Conservation (phyloP, 2,329 filamentous ascomycete species). For the Cylindrodendrum hubeiense region DNA sequence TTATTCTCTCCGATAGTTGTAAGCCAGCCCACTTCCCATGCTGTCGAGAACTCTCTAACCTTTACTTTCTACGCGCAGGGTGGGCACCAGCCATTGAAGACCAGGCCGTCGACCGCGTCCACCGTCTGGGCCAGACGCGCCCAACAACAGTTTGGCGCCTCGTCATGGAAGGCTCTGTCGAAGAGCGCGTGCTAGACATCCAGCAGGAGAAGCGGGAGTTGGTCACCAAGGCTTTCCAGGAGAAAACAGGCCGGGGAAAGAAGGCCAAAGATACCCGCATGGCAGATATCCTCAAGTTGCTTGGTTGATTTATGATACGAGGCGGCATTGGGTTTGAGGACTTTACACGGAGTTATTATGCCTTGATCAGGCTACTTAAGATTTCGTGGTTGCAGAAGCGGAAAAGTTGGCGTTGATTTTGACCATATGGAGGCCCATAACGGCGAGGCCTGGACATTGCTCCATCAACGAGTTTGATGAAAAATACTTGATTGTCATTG, state of each 20-base stretch:
- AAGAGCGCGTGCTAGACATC: slow-evolving; percentile 83
- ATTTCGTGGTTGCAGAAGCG: neutral
- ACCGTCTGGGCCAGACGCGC: slow-evolving; percentile 85
- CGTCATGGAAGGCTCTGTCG: slow-evolving; percentile 83
- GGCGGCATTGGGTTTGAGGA: neutral
- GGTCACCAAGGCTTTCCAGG: slow-evolving; percentile 83
- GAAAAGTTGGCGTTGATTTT: neutral
- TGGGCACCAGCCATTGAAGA: slow-evolving; percentile 95
- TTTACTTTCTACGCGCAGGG: slow-evolving; percentile 58
- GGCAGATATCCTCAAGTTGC: slow-evolving; percentile 65
- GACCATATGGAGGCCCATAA: neutral
- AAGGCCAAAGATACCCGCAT: slow-evolving; percentile 70
- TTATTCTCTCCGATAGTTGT: slow-evolving; percentile 84
- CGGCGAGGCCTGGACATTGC: neutral
- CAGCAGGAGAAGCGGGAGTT: slow-evolving; percentile 84
- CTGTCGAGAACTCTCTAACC: slow-evolving; percentile 21
- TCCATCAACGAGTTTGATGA: neutral
- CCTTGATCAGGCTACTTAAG: neutral
- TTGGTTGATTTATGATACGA: slow-evolving; percentile 44
- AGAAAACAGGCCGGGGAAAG: slow-evolving; percentile 66
- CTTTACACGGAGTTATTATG: neutral
- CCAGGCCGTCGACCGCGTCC: slow-evolving; percentile 89
- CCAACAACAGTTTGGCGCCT: slow-evolving; percentile 84
- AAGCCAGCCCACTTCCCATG: slow-evolving; percentile 37
- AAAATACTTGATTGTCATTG: neutral